Evolutionary conservation across 2,329 filamentous ascomycete genomes (phyloP), one percentile per base, ranked within the genome.

Genomic region (Aspergillus oerlinghausenensis): DNA sequence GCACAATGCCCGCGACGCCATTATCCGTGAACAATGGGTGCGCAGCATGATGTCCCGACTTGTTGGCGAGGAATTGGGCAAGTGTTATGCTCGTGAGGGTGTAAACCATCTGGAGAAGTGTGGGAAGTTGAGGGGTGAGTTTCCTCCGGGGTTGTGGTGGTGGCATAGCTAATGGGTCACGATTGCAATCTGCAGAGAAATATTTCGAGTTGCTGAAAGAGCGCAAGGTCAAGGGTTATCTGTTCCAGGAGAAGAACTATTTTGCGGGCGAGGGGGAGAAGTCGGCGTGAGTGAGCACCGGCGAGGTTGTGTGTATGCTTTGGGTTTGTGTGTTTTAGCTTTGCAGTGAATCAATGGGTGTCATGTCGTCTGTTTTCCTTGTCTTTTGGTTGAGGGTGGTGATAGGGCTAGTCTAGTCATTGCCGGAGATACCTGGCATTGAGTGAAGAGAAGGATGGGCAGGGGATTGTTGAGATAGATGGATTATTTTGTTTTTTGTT

Each of bases 21-120:
- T 88, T 49, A 83, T 88, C 63, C 79, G 84, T 55, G 85, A 88
- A 73, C 85, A 88, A 68, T 88, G 85, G 85, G 84, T 88, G 55
- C 82, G 81, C 75, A 82, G 80, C 70, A 88, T 88, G 85, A 88
- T 88, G 85, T 82, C 84, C 55, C 75, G 85, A 60, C 73, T 88
- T 57, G 84, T 88, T 51, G 75, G 84, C 48, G 83, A 88, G 70
- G 85, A 88, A 75, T 77, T 88, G 80, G 82, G 82, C 64, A 87
- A 86, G 76, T 88, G 85, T 75, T 88, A 88, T 74, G 75, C 78
- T 63, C 75, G 80, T 57, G 84, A 88, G 74, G 85, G 85, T 8
- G 83, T 86, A 54, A 87, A 87, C 68, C 85, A 88, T 72, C 71
- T 88, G 66, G 84, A 87, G 79, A 87, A 87, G 74, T 88, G 85